Evolutionary conservation across 768 basidiomycete genomes (phyloP).

Genomic region (Tricholoma bakamatsutake): DNA sequence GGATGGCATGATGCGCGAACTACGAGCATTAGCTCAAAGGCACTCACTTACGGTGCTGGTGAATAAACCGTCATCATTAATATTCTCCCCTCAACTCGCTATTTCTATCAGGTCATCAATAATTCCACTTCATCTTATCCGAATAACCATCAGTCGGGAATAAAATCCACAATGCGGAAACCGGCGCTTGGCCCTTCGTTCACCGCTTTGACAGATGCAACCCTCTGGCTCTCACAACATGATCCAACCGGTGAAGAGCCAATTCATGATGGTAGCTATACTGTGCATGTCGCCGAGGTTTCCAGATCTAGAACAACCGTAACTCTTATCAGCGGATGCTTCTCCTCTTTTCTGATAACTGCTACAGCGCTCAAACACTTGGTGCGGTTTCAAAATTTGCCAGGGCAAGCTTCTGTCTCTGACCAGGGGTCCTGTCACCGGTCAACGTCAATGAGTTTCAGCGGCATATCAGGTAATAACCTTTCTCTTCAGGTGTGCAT

Average conservation of each 20-base stretch:
- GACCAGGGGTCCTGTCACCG: no score
- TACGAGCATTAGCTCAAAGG: conserved; percentile 43
- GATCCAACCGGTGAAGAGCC: conserved; percentile 3
- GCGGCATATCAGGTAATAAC: neutral
- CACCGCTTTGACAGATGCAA: conserved; percentile 63
- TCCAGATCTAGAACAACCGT: conserved; percentile 40
- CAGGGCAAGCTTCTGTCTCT: conserved; percentile 17
- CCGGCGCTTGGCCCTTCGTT: conserved; percentile 77
- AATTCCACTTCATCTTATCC: conserved; percentile 33
- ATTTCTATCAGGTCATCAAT: conserved; percentile 50
- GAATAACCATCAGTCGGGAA: conserved; percentile 10
- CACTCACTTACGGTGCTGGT: conserved; percentile 50
- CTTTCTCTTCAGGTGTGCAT: neutral
- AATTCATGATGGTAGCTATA: conserved; percentile 12
- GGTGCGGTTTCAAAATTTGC: conserved; percentile 35
- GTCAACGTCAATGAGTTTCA: neutral
- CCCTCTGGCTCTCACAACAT: conserved; percentile 56
- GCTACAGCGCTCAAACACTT: conserved; percentile 30
- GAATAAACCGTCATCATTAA: conserved; percentile 15
- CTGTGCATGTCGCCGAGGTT: conserved; percentile 32
- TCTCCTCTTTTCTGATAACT: conserved; percentile 1
- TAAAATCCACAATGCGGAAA: conserved; percentile 36
- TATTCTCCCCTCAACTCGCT: conserved; percentile 12
- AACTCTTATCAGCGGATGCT: neutral
- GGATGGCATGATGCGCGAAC: conserved; percentile 63